Base-by-base conservation (phyloP, 352 stramenopile species). In the Pythium apleroticum region DNA sequence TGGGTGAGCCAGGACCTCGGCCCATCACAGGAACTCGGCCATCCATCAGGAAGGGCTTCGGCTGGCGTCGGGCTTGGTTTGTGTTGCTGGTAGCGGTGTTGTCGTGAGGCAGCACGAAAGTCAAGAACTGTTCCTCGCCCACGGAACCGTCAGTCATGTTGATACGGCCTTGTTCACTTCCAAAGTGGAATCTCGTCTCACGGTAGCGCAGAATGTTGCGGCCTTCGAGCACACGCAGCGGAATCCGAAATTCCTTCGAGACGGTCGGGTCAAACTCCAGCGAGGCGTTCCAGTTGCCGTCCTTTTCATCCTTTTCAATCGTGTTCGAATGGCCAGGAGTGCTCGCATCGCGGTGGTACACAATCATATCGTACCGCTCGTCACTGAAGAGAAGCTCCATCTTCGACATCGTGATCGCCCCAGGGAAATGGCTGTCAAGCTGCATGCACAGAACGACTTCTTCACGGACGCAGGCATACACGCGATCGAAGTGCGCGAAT, bases 11-110 rank as follows among this genome's bases (percentile, higher is more conserved):
- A 12, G 84, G 84, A 2, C 87, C 87, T 66, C 88, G 87, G 25
- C 87, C 85, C 87, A 96, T 96, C n/a, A 85, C 77, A 15, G 87
- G 87, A 1, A 94, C 78, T 22, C 84, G 80, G 0, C 84, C 85
- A 58, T 86, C 75, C 3, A 78, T 49, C 24, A 90, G 60, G 69
- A 84, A 84, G 24, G 76, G 76, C 45, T 63, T 63, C 3, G 52
- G 6, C 5, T 31, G 41, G 30, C 57, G 52, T 6, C 64, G 57
- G 19, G 33, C 45, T 25, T 60, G 45, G 4, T 57, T 50, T 1
- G 52, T 46, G 9, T 33, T 25, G 20, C 43, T 62, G 12, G 71
- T 64, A 41, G 69, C 60, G 8, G 72, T 56, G 5, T 68, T 69
- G 24, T 89, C 80, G 27, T 86, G 74, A n/a, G 77, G 71, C 14